phyloP scores from a whole-genome alignment of 805 yeast genomes.

The Ogataea paraovalis region DNA sequence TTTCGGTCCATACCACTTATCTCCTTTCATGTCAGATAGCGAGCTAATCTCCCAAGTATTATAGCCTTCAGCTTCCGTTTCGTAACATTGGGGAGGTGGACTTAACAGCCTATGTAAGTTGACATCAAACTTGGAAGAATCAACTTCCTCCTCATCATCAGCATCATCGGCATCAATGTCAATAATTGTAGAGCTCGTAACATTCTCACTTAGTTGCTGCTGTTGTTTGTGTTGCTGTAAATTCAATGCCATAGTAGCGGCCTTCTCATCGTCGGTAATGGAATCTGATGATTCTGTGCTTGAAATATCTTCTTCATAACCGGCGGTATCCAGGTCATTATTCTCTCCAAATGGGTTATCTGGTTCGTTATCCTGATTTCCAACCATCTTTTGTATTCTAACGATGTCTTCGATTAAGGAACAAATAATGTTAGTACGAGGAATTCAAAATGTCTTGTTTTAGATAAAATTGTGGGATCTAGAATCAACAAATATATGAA shows the following conservation, averaged over 20 bases:
- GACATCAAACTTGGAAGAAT: slow-evolving; percentile 19
- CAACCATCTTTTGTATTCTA: not conserved
- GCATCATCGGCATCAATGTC: slow-evolving; percentile 1
- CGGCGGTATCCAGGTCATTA: slow-evolving; percentile 4
- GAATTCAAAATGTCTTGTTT: no score
- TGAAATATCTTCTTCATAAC: slow-evolving; percentile 21
- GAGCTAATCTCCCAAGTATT: slow-evolving; percentile 39
- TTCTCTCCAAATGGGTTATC: slow-evolving; percentile 1
- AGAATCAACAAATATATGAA: no score
- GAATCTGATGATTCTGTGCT: slow-evolving; percentile 22
- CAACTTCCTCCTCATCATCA: slow-evolving; percentile 3
- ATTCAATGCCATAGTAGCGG: not conserved
- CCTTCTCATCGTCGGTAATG: slow-evolving; percentile 17
- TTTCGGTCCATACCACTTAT: slow-evolving; percentile 36
- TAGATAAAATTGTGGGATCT: no score
- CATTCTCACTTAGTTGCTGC: not conserved
- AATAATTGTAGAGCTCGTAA: not conserved
- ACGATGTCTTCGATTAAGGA: not conserved
- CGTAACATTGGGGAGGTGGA: slow-evolving; percentile 31
- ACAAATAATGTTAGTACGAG: not conserved
- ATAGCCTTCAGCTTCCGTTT: slow-evolving; percentile 26
- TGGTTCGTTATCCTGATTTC: not conserved
- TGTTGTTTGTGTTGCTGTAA: slow-evolving; percentile 2
- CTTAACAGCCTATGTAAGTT: slow-evolving; percentile 22
- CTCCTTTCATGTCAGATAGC: slow-evolving; percentile 30